Percentiles rank a stretch among this genome's conserved stretches.
phyloP scores from a whole-genome alignment of 2,329 filamentous ascomycete genomes.

The Fusarium liriodendri region DNA sequence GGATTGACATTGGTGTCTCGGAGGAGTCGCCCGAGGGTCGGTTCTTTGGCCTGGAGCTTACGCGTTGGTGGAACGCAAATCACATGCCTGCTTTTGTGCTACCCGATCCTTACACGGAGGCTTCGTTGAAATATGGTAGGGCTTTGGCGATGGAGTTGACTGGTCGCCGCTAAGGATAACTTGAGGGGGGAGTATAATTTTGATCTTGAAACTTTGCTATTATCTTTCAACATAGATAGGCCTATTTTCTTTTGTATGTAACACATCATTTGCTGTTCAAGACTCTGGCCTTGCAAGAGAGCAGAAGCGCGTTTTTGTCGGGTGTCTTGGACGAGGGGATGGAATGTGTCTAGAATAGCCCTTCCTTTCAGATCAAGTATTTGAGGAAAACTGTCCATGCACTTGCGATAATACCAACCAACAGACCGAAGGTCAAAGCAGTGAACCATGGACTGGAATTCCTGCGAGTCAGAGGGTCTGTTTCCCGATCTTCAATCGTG shows the following conservation, averaged over 20 bases:
- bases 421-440: slow-evolving; percentile 4
- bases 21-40: background rate
- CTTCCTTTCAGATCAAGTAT: slow-evolving; percentile 19
- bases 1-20: background rate
- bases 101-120: background rate
- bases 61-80: background rate
- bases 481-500: slow-evolving; percentile 24
- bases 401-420: slow-evolving; percentile 30
- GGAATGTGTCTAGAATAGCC: background rate
- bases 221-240: background rate
- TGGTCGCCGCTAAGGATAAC: background rate
- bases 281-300: background rate
- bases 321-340: background rate
- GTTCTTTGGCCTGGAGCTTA: background rate
- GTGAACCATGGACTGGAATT: slow-evolving; percentile 14
- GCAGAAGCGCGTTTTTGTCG: background rate
- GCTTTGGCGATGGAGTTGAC: background rate
- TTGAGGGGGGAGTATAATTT: background rate
- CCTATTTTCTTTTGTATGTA: background rate
- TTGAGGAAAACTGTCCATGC: slow-evolving; percentile 36
- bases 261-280: background rate
- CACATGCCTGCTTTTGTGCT: background rate
- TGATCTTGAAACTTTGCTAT: background rate
- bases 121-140: background rate
- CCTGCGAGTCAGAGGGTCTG: slow-evolving; percentile 29